phyloP scores from a whole-genome alignment of 176 grass and related monocot genomes.

The Otatea glauca region DNA sequence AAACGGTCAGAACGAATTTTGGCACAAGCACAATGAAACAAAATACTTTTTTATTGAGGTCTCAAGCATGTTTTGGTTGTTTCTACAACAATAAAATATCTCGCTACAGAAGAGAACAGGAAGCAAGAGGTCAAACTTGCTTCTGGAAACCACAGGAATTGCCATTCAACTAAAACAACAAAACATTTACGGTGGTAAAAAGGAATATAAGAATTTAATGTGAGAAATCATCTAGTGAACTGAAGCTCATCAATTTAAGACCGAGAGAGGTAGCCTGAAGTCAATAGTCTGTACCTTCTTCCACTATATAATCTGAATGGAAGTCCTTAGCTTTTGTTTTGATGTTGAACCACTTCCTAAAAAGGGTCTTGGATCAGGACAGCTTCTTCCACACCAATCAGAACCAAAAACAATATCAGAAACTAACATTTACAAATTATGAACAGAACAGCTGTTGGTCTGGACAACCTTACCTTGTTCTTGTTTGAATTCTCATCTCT shows the following conservation, averaged over 20 bases:
- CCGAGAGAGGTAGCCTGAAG: not conserved
- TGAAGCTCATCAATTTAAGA: not conserved
- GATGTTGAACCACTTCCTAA: slow-evolving; percentile 98
- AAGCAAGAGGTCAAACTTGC: slow-evolving; percentile 34
- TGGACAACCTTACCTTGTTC: slow-evolving; percentile 62
- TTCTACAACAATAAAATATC: slow-evolving; percentile 29
- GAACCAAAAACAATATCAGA: slow-evolving; percentile 32
- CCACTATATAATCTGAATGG: slow-evolving; percentile 63
- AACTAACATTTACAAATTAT: slow-evolving; percentile 5
- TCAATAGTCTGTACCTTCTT: slow-evolving; percentile 60
- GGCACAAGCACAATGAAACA: slow-evolving; percentile 37
- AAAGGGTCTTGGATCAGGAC: slow-evolving; percentile 87
- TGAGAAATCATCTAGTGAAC: not conserved
- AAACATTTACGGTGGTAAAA: not conserved
- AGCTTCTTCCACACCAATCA: slow-evolving; percentile 65
- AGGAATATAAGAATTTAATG: not conserved
- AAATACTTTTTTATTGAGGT: slow-evolving; percentile 15
- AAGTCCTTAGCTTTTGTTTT: slow-evolving; percentile 85
- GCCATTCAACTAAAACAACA: slow-evolving; percentile 1
- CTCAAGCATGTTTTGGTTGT: slow-evolving; percentile 42
- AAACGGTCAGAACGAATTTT: slow-evolving; percentile 44
- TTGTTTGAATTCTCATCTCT: slow-evolving; percentile 83
- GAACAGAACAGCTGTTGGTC: slow-evolving; percentile 23
- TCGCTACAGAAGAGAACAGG: not conserved
- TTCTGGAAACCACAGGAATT: slow-evolving; percentile 22